Evolutionary conservation across 1,139 yeast species (phyloP).

Genomic region (Candida sanyaensis): DNA sequence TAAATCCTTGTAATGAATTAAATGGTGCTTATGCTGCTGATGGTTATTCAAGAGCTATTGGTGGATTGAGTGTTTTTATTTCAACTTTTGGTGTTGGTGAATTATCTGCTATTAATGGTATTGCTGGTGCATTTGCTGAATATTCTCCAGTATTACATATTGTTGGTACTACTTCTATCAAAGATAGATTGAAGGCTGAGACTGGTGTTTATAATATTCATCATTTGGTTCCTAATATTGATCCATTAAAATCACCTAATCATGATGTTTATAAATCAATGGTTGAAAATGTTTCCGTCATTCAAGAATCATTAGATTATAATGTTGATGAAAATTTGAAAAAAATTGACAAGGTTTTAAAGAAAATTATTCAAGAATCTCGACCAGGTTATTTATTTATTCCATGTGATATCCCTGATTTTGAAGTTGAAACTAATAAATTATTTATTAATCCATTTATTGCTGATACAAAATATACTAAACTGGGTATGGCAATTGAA

Average conservation of each 20-base stretch:
- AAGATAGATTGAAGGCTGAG: constrained; percentile 27
- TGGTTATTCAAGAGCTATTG: constrained; percentile 65
- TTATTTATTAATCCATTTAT: constrained; percentile 24
- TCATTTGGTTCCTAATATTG: constrained; percentile 65
- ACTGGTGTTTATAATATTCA: constrained; percentile 46
- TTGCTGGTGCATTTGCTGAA: constrained; percentile 82
- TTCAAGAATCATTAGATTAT: constrained; percentile 54
- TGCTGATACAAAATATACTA: constrained; percentile 24
- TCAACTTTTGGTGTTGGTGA: constrained; percentile 88
- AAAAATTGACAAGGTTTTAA: constrained; percentile 63
- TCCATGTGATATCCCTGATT: constrained; percentile 68
- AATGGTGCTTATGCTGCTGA: constrained; percentile 73
- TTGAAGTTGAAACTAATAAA: constrained; percentile 42
- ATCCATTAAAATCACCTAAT: constrained; percentile 50
- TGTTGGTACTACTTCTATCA: constrained; percentile 65
- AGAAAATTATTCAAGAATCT: constrained; percentile 53
- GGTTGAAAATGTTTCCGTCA: constrained; percentile 60
- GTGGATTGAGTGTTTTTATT: constrained; percentile 47
- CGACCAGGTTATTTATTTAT: constrained; percentile 81
- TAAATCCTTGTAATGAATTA: constrained; percentile 40
- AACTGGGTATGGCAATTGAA: constrained; percentile 11
- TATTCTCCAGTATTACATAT: constrained; percentile 77
- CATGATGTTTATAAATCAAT: constrained; percentile 66
- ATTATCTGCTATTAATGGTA: constrained; percentile 80
- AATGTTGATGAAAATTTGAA: constrained; percentile 48